Conservation (phyloP, 73 alveolate species). For the Breviolum minutum region DNA sequence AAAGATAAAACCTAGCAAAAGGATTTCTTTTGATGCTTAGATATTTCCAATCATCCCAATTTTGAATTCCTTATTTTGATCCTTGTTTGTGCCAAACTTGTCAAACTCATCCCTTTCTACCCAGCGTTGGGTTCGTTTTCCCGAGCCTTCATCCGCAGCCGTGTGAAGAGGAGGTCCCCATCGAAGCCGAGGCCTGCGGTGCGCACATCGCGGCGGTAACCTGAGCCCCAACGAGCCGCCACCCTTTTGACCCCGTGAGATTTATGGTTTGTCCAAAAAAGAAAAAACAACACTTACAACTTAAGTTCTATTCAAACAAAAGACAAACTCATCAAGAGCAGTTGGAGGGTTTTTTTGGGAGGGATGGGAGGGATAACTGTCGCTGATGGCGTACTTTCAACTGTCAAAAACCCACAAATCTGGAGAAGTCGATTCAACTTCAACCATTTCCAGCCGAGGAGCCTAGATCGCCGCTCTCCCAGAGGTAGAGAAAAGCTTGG, state of each 20-base stretch:
- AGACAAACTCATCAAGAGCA: no score
- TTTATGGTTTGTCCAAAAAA: no score
- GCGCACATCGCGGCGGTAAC: conserved; percentile 45
- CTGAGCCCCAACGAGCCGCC: neutral
- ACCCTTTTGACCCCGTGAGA: no score
- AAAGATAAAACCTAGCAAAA: no score
- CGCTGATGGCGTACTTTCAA: no score
- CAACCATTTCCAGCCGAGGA: neutral
- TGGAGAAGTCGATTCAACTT: neutral
- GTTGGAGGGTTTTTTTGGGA: no score
- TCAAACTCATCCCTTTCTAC: neutral
- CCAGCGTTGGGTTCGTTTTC: neutral
- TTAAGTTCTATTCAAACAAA: no score
- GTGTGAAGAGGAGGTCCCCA: conserved; percentile 18
- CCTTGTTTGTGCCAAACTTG: neutral
- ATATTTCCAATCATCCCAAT: no score
- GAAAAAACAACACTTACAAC: no score
- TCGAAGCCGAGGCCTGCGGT: conserved; percentile 40
- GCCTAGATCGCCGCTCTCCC: neutral
- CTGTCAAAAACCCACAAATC: neutral
- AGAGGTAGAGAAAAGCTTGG: neutral
- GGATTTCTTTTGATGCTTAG: no score
- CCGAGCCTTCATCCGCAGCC: conserved; percentile 54
- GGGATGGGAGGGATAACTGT: no score
- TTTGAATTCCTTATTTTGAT: no score